A percentile compares a stretch with the other conserved stretches of the same genome.
Conservation (phyloP, 345 rosid species). For the Barbarea vulgaris region DNA sequence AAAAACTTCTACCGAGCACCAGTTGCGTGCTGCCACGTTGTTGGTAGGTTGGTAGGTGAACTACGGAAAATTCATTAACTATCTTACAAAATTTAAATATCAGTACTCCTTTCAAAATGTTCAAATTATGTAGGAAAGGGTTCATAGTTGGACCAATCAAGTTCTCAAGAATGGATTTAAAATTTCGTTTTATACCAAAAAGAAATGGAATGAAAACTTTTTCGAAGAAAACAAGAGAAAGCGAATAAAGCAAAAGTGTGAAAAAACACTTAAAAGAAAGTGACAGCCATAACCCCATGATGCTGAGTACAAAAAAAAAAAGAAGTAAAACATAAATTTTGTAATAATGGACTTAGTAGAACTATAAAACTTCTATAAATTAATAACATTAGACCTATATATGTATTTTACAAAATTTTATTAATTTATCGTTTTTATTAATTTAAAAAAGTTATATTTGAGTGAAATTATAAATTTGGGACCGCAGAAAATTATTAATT, state of each 20-base stretch:
- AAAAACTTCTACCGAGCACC: background rate
- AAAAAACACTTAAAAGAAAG: background rate
- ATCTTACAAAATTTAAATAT: no score
- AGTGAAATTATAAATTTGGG: no score
- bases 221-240: slow-evolving; percentile 13
- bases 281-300: background rate
- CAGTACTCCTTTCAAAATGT: no score
- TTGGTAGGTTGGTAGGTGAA: slow-evolving; percentile 22
- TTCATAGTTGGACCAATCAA: background rate
- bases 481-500: no score
- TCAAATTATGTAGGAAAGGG: background rate
- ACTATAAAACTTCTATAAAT: no score
- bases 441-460: no score
- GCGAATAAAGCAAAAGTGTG: slow-evolving; percentile 24
- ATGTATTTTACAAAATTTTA: no score
- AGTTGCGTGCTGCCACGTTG: background rate
- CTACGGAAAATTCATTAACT: slow-evolving; percentile 2
- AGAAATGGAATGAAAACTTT: background rate
- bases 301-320: background rate
- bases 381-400: no score
- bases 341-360: no score
- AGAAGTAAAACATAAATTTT: background rate
- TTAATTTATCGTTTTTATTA: no score
- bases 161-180: background rate
- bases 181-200: background rate